These are phyloP conservation scores for Saturnispora gosingensis DNA, from an alignment of 805 yeast genomes.

Conservation along the genomic window DNA sequence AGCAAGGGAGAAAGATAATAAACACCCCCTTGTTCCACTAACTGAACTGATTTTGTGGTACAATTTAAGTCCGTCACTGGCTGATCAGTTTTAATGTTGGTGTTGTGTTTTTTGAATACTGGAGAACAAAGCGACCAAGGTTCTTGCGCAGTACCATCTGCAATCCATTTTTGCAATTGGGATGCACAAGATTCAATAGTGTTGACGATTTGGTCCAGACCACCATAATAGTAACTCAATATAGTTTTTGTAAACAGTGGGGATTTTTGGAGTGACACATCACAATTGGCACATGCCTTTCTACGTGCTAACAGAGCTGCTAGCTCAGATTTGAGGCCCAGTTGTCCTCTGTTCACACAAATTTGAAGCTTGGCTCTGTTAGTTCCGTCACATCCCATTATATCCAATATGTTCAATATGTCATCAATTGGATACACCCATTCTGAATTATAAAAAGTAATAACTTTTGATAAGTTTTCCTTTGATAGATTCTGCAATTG, in stretches of 20 bases:
- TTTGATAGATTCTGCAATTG: conserved; percentile 24
- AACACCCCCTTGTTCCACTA: not conserved
- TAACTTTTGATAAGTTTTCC: conserved; percentile 5
- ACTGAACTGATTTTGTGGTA: not conserved
- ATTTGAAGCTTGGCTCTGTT: conserved; percentile 28
- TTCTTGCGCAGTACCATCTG: conserved; percentile 12
- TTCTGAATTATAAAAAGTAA: conserved; percentile 20
- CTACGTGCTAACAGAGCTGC: conserved; percentile 11
- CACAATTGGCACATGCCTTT: conserved; percentile 6
- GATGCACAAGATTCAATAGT: conserved; percentile 33
- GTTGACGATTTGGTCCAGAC: conserved; percentile 37
- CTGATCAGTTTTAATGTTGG: not conserved
- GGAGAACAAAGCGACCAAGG: conserved; percentile 31
- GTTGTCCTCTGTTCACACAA: conserved; percentile 48
- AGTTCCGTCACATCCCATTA: conserved; percentile 29
- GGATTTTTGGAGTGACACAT: conserved; percentile 23
- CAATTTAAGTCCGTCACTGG: not conserved
- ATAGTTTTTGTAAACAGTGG: conserved; percentile 36
- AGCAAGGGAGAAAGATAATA: conserved; percentile 11
- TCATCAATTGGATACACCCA: conserved; percentile 40
- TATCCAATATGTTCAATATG: conserved; percentile 31
- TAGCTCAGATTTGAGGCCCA: conserved; percentile 42
- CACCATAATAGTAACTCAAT: conserved; percentile 45
- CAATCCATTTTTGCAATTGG: conserved; percentile 34
- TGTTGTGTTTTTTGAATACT: conserved; percentile 9